These are phyloP conservation scores for Claviceps cyperi DNA, from an alignment of 2,329 filamentous ascomycete species.

Conservation along the genomic window DNA sequence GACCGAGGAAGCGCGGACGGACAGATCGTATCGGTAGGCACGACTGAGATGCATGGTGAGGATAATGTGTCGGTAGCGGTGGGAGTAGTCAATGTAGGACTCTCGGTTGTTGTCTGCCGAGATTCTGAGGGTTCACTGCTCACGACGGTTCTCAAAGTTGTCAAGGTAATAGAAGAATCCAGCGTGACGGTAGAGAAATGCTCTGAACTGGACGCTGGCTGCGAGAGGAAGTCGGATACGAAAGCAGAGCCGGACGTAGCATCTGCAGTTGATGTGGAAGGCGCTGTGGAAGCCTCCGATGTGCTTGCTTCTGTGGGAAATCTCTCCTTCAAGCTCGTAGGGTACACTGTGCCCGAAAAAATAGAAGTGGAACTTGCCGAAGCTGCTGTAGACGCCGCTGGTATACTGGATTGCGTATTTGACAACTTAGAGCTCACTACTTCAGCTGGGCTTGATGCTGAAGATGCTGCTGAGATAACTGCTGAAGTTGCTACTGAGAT, in stretches of 20 bases:
- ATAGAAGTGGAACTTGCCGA: background rate
- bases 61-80: slow-evolving; percentile 1
- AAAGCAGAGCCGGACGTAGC: background rate
- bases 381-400: background rate
- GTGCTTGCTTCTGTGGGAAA: too few species aligned
- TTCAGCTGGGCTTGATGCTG: background rate
- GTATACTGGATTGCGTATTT: too few species aligned
- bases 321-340: too few species aligned
- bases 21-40: slow-evolving; percentile 1
- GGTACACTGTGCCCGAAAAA: too few species aligned
- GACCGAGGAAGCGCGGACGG: slow-evolving; percentile 1
- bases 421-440: too few species aligned
- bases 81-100: background rate
- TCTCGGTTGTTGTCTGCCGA: background rate
- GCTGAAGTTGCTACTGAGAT: too few species aligned
- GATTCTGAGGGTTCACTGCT: background rate
- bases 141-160: background rate
- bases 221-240: background rate
- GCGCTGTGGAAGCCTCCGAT: background rate
- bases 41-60: background rate
- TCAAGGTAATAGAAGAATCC: background rate
- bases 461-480: background rate
- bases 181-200: background rate
- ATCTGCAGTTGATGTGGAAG: background rate
- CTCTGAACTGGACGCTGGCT: background rate